These are phyloP conservation scores for Flaveria trinervia DNA, from an alignment of 129 eudicot species.

Conservation along the genomic window DNA sequence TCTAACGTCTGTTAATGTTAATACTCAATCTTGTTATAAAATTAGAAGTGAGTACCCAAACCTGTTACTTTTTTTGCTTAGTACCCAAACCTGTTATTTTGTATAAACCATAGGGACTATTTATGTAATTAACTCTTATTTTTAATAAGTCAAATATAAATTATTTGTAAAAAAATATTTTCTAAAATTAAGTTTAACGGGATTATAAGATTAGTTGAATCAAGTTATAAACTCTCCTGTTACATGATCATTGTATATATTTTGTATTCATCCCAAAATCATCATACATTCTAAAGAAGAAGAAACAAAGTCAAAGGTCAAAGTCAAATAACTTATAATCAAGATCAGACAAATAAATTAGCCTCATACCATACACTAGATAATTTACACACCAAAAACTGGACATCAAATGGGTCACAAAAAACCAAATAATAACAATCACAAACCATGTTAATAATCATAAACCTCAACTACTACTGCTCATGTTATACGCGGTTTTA, in stretches of 20 bases:
- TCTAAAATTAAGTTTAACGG: too few relatives aligned
- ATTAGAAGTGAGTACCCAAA: too few relatives aligned
- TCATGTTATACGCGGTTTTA: slow-evolving; percentile 53
- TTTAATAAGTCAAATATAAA: too few relatives aligned
- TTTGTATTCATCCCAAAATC: slow-evolving; percentile 7
- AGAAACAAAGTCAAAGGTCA: background rate
- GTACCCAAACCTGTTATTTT: too few relatives aligned
- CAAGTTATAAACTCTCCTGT: background rate
- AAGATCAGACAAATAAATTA: slow-evolving; percentile 24
- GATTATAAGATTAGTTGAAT: background rate
- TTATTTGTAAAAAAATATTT: too few relatives aligned
- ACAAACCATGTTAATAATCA: slow-evolving; percentile 22
- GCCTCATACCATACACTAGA: slow-evolving; percentile 32
- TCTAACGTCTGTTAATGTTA: too few relatives aligned
- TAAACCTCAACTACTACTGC: slow-evolving; percentile 45
- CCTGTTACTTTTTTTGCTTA: too few relatives aligned
- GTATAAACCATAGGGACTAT: too few relatives aligned
- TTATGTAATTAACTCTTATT: too few relatives aligned
- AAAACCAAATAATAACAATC: slow-evolving; percentile 32
- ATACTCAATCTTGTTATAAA: too few relatives aligned
- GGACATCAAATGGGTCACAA: slow-evolving; percentile 28
- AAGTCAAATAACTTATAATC: slow-evolving; percentile 7
- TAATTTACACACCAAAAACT: slow-evolving; percentile 36
- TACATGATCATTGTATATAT: slow-evolving; percentile 2
- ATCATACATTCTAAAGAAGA: background rate